Base-by-base conservation (phyloP, 2,329 filamentous ascomycete genomes). In the Neonectria punicea region DNA sequence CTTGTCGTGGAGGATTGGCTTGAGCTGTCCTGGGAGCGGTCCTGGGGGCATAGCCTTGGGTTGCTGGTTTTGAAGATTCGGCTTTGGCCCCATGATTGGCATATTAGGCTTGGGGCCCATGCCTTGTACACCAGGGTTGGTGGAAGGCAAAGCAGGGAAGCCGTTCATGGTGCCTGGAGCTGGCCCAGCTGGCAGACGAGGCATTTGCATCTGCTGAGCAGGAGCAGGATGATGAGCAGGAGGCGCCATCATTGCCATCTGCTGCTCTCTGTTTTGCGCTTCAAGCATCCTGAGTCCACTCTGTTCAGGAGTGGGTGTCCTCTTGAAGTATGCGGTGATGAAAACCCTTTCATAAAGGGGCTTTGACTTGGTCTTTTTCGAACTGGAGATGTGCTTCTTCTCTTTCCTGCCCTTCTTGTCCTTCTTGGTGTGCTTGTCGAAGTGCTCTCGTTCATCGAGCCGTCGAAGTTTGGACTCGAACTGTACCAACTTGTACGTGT, bases 321-420 rank as follows among this genome's bases (percentile, higher is more conserved):
- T 76, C 67, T 80, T 82, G 69, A 83, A 86, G 71, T 84, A 86
- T 11, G 79, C 81, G 1, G 78, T 84, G 46, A 86, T 73, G 10
- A 80, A 80, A 9, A 79, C 67, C 10, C 79, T 78, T 67, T 85
- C 80, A 14, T 71, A 73, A n/a, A 69, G 73, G 53, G 60, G 75
- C 66, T 73, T 79, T 5, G 73, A 67, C 68, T 76, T 79, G 28
- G 51, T 34, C 61, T 75, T 68, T 50, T 67, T 68, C 7, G 55
- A 30, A 58, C 66, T 32, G 20, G 44, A 60, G 30, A 41, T 46
- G 18, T 70, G 53, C 44, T 66, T 74, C 58, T 66, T 73, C 16
- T 66, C 65, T 36, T 70, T 69, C n/a, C 65, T 71, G 10, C 63
- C 59, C 25, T 67, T 69, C 28, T 67, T 70, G 22, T 66, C 67